Percentiles rank a stretch among this genome's conserved stretches.
phyloP scores from a whole-genome alignment of 1,284 basidiomycete genomes.

The Cutaneotrichosporon cutaneum region DNA sequence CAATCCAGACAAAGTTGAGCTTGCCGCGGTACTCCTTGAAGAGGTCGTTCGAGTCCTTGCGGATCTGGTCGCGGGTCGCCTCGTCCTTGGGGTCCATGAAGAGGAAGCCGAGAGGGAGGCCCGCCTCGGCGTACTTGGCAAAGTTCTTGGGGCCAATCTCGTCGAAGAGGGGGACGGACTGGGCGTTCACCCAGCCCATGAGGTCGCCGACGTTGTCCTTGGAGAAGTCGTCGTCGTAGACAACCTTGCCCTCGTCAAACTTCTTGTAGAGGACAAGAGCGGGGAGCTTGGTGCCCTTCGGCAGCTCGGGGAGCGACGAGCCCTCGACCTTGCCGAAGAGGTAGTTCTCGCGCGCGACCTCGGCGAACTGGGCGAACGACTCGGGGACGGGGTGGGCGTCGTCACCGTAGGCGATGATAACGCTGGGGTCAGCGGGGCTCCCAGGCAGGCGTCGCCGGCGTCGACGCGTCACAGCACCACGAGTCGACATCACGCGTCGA shows the following conservation, averaged over 20 bases:
- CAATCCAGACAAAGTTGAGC: conserved; percentile 98
- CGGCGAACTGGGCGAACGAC: conserved; percentile 75
- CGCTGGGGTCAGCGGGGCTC: conserved; percentile 49
- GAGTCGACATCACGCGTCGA: no score
- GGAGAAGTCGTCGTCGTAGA: conserved; percentile 63
- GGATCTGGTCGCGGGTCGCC: conserved; percentile 61
- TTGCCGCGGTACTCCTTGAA: conserved; percentile 80
- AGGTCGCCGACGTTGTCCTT: conserved; percentile 63
- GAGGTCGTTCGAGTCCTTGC: conserved; percentile 70
- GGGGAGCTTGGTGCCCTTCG: conserved; percentile 69
- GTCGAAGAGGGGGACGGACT: conserved; percentile 85
- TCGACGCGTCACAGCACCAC: no score
- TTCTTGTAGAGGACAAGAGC: conserved; percentile 86
- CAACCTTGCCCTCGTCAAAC: conserved; percentile 85
- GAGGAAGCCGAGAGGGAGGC: conserved; percentile 89
- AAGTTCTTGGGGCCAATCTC: conserved; percentile 97
- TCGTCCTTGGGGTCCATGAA: conserved; percentile 77
- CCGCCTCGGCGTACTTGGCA: conserved; percentile 73
- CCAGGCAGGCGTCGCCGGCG: background rate
- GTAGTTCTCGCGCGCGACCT: conserved; percentile 85
- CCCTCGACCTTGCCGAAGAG: conserved; percentile 86
- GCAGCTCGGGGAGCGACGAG: conserved; percentile 64
- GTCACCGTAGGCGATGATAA: conserved; percentile 79
- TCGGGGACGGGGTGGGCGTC: conserved; percentile 66
- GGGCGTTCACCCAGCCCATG: conserved; percentile 73